Conservation (phyloP, 352 stramenopile species). For the Globisporangium spiculum region DNA sequence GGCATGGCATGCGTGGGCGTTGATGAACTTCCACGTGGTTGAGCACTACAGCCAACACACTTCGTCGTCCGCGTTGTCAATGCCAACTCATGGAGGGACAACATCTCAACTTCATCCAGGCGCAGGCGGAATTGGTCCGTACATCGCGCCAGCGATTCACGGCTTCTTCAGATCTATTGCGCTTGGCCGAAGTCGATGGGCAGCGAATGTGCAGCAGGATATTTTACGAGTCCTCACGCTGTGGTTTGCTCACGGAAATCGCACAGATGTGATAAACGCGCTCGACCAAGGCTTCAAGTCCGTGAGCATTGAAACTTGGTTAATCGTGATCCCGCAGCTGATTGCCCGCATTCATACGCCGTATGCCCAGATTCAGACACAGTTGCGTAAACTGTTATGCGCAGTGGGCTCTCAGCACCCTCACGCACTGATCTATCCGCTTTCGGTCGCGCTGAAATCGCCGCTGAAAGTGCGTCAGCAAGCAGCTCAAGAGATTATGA, state of each 20-base stretch:
- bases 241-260: constrained; percentile 96
- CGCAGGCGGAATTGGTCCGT: constrained; percentile 37
- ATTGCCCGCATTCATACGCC: constrained; percentile 90
- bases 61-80: constrained; percentile 26
- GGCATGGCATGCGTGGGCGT: constrained; percentile 96
- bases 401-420: constrained; percentile 92
- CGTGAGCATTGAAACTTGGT: constrained; percentile 96
- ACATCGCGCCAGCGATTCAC: constrained; percentile 70
- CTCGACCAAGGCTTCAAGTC: constrained; percentile 84
- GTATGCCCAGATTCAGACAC: constrained; percentile 59
- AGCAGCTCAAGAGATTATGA: constrained; percentile 95
- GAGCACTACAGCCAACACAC: constrained; percentile 76
- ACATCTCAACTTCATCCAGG: constrained; percentile 1
- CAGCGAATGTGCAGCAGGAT: constrained; percentile 97
- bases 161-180: constrained; percentile 96
- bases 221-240: constrained; percentile 98
- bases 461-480: constrained; percentile 84
- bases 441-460: constrained; percentile 96
- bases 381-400: constrained; percentile 88
- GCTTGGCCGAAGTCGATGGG: constrained; percentile 94
- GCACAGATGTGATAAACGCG: constrained; percentile 83
- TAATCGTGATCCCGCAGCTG: constrained; percentile 97
- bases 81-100: constrained; percentile 18
- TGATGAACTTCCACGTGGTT: constrained; percentile 97
- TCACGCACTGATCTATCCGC: constrained; percentile 97